A percentile compares a stretch with the other conserved stretches of the same genome.
Conservation (phyloP, 768 basidiomycete genomes). For the Candolleomyces aberdarensis region DNA sequence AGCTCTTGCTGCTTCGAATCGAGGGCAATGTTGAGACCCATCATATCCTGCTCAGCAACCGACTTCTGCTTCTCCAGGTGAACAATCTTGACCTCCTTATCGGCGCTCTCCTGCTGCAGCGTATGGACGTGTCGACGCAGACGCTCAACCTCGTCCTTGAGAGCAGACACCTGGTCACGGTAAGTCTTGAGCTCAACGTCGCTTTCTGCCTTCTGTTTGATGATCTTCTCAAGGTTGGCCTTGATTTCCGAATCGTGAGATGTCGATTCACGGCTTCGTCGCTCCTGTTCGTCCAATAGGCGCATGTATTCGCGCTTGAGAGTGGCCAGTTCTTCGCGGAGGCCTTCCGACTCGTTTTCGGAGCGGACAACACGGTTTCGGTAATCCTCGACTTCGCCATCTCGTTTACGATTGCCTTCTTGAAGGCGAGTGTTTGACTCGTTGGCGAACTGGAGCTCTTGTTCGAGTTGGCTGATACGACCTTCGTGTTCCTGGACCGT, state of each 20-base stretch:
- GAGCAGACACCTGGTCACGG: conserved; percentile 44
- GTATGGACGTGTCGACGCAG: conserved; percentile 62
- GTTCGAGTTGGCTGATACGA: conserved; percentile 47
- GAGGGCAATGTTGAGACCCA: conserved; percentile 86
- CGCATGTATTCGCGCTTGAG: conserved; percentile 55
- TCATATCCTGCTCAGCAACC: conserved; percentile 72
- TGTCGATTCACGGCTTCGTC: conserved; percentile 44
- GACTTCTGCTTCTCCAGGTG: conserved; percentile 66
- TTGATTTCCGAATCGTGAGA: conserved; percentile 45
- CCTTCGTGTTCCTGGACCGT: conserved; percentile 53
- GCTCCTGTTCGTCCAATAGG: conserved; percentile 44
- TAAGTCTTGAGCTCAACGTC: conserved; percentile 48
- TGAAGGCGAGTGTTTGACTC: conserved; percentile 57
- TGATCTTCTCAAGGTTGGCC: conserved; percentile 44
- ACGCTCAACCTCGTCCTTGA: conserved; percentile 58
- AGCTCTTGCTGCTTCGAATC: conserved; percentile 95
- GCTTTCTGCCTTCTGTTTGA: conserved; percentile 52
- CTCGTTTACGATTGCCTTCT: conserved; percentile 53
- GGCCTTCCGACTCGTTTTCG: conserved; percentile 50
- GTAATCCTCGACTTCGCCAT: conserved; percentile 50
- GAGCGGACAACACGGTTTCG: conserved; percentile 42
- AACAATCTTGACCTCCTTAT: conserved; percentile 77
- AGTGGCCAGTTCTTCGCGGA: conserved; percentile 52
- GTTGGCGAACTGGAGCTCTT: conserved; percentile 52
- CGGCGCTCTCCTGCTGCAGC: conserved; percentile 78